Base-by-base conservation (phyloP, 257 asterid species). In the Penstemon eatonii region DNA sequence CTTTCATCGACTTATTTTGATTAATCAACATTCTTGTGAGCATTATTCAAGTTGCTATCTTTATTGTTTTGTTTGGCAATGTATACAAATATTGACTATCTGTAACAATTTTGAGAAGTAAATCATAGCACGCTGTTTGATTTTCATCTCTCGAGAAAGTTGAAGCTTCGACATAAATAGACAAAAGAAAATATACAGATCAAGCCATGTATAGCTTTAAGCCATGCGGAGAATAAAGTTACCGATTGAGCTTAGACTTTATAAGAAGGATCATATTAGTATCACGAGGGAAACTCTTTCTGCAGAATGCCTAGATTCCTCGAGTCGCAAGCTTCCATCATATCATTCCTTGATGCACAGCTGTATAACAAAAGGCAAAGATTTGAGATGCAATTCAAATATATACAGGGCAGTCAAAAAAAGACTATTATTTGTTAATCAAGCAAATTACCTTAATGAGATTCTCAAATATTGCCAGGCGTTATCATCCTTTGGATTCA, bases 381-480 rank as follows among this genome's bases (percentile, higher is more conserved):
- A 63, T 46, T 39, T 73, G 70, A 56, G 38, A 15, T 42, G 55
- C 56, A 45, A 43, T 65, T 60, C 6, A 60, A 43, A 56, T 12
- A n/a, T 25, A 25, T 25, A 25, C 6, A 57, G 3, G 36, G 51
- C 46, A 33, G 54, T 70, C 33, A 25, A 25, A 37, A 61, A 55
- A 13, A 13, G 36, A 40, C 10, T 56, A 11, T 6, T 37, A 47
- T 25, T 15, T 11, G 53, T 49, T 67, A 12, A 49, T 51, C 37
- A 62, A 38, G 66, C 7, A 33, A 65, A 55, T 39, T 87, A 91
- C 98, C 98, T 89, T 82, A 91, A 72, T 12, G 98, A 91, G 65
- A 94, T 89, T 83, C 98, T 81, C 87, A 94, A 74, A 83, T 91
- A 94, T 65, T 91, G 99, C 99, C 99, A 94, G 42, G 96, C 98